Base-by-base conservation (phyloP, 768 basidiomycete genomes). In the Leccinum sublutescens region DNA sequence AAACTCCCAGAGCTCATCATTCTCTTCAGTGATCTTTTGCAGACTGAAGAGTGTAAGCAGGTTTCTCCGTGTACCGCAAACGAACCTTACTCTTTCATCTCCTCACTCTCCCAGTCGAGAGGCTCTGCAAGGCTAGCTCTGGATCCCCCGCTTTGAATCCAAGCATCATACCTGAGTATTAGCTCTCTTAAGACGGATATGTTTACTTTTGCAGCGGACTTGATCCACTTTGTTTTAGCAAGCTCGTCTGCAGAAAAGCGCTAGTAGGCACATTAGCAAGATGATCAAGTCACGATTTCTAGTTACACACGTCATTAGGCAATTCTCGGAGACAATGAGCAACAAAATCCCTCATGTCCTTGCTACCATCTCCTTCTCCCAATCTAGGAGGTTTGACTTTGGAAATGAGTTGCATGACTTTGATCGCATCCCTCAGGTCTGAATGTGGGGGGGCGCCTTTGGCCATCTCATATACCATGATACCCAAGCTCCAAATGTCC, bases 401-500 rank as follows among this genome's bases (percentile, higher is more conserved):
- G 49, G 93, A 88, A 53, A 99, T 94, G 61, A 97, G 80, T 67
- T 93, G 88, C 77, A 98, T 89, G 31, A 95, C 94, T 60, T 83
- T 85, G 72, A 90, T 84, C 52, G 88, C 87, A 66, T 93, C 92
- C 55, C 84, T 77, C 68, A 95, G 77, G 68, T 95, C 88, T 14
- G 91, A 85, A 75, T 98, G 89, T 4, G 97, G 97, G 15, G 95
- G 97, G 59, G 87, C 87, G n/a, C 97, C 97, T 69, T 93, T 95
- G 65, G 89, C 86, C 88, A 98, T 96, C 73, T 99, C 97, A 67
- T 93, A 95, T 19, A 96, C 81, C 75, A 95, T 89, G 70, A 99
- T 95, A 5, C 97, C 97, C 58, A 99, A 76, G 68, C 93, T 95
- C 97, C 97, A 98, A 47, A 99, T 93, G 68, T 99, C 97, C 3